Evolutionary conservation across 2,329 filamentous ascomycete genomes (phyloP), one percentile per base, ranked within the genome.

Genomic region (Cladophialophora psammophila): DNA sequence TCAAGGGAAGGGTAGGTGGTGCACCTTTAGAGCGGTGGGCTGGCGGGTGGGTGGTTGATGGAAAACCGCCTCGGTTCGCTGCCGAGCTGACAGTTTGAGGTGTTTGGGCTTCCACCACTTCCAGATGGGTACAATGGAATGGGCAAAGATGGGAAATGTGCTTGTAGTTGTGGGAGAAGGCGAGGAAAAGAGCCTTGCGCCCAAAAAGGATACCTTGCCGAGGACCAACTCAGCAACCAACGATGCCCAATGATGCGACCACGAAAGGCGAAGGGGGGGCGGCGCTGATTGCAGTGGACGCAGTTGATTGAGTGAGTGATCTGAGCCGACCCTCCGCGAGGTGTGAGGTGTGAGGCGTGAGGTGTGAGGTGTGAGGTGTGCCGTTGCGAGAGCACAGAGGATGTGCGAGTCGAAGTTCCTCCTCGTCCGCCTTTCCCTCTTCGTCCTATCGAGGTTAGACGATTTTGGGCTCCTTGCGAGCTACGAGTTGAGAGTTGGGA

Each of bases 41-140:
- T 12, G 45, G 20, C 26, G 26, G 18, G 45, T 26, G 45, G 45
- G 45, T 50, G 45, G 45, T 50, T 26, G 45, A 50, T 26, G 45
- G 20, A 50, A 50, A 50, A 26, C 45, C 18, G 45, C 45, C 45
- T 50, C 45, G 45, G 45, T 50, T 50, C 45, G 45, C 45, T 50
- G 20, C 45, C 45, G 45, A 50, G 45, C 45, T 50, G 45, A 50
- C 45, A 20, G 26, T 50, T 50, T 26, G 18, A 50, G 20, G 20
- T 31, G 15, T 50, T 50, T 26, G 26, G 45, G 45, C 20, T 50
- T 50, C 20, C 45, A 50, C 45, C 20, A 10, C 20, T 50, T 50
- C 45, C 45, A 31, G 10, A 26, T 31, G 45, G 45, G 45, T 50
- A 8, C 45, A 18, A 20, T 12, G 15, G 9, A 26, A 26, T 18